Conservation (phyloP, 2,329 filamentous ascomycete genomes). For the Paecilomyces variotii region DNA sequence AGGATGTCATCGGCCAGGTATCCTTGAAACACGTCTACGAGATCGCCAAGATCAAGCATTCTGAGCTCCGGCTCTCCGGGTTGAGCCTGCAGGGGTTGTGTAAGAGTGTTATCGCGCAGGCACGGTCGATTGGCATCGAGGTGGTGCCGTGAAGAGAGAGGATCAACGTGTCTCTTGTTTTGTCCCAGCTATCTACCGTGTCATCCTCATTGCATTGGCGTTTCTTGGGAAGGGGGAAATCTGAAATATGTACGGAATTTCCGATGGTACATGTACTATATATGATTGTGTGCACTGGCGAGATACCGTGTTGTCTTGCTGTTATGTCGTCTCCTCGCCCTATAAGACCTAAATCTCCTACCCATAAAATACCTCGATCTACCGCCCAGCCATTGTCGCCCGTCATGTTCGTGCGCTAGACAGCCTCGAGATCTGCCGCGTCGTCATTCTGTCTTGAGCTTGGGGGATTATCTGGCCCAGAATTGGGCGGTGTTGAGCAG, state of each 20-base stretch:
- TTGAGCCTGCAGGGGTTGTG: conserved; percentile 63
- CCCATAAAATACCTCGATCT: neutral
- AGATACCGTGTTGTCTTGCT: neutral
- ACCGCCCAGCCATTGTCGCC: neutral
- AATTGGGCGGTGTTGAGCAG: neutral
- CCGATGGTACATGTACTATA: neutral
- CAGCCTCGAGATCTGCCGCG: neutral
- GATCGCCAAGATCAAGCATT: conserved; percentile 93
- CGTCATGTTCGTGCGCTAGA: neutral
- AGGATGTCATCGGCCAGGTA: conserved; percentile 73
- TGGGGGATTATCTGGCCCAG: neutral
- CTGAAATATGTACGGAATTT: neutral
- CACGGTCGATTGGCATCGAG: conserved; percentile 65
- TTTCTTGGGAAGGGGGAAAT: conserved; percentile 1
- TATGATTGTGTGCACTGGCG: neutral
- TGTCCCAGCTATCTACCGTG: neutral
- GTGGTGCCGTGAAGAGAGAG: conserved; percentile 50
- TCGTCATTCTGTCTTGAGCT: neutral
- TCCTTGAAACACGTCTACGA: conserved; percentile 95
- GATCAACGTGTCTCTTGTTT: neutral
- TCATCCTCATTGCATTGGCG: conserved; percentile 3
- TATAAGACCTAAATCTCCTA: neutral
- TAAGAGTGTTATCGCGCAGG: conserved; percentile 65
- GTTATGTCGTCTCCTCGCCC: neutral
- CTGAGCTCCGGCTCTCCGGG: conserved; percentile 65